A percentile compares a stretch with the other conserved stretches of the same genome.
These are phyloP conservation scores for Elsinoe perseae DNA, from an alignment of 2,329 filamentous ascomycete genomes.

Conservation along the genomic window DNA sequence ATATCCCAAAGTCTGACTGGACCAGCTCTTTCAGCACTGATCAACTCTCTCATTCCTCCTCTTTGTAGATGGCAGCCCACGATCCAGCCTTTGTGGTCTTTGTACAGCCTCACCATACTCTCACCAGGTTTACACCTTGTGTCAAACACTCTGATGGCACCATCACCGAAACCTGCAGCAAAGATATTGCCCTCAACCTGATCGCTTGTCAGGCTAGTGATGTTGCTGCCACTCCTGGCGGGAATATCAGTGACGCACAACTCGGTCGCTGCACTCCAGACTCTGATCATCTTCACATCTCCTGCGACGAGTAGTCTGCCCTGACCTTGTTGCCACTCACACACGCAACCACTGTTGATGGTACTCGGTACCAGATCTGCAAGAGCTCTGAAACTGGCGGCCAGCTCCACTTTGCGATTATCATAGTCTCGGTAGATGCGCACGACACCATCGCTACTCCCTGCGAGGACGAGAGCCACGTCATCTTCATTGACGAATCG, in stretches of 20 bases:
- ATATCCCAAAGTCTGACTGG: slow-evolving; percentile 97
- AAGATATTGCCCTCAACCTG: slow-evolving; percentile 97
- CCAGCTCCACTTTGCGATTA: slow-evolving; percentile 67
- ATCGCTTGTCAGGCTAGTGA: slow-evolving; percentile 91
- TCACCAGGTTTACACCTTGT: slow-evolving; percentile 70
- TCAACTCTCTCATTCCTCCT: slow-evolving; percentile 81
- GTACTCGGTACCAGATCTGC: slow-evolving; percentile 83
- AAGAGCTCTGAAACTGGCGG: slow-evolving; percentile 82
- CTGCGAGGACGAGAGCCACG: slow-evolving; percentile 86
- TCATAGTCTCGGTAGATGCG: slow-evolving; percentile 93
- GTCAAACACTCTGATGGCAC: slow-evolving; percentile 89
- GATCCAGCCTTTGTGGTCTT: slow-evolving; percentile 92
- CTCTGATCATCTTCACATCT: slow-evolving; percentile 87
- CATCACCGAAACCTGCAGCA: slow-evolving; percentile 92
- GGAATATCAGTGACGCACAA: slow-evolving; percentile 89
- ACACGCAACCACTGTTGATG: slow-evolving; percentile 88
- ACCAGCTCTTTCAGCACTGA: slow-evolving; percentile 84
- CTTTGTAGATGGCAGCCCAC: slow-evolving; percentile 95
- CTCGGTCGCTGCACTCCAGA: slow-evolving; percentile 93
- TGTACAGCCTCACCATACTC: slow-evolving; percentile 94
- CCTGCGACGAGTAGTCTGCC: slow-evolving; percentile 92
- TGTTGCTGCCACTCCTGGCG: slow-evolving; percentile 86
- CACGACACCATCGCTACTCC: slow-evolving; percentile 88
- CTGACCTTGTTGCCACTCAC: slow-evolving; percentile 98
- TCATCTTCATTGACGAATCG: slow-evolving; percentile 99